Evolutionary conservation across 2,329 filamentous ascomycete species (phyloP).

Genomic region (Epicoccum nigrum): DNA sequence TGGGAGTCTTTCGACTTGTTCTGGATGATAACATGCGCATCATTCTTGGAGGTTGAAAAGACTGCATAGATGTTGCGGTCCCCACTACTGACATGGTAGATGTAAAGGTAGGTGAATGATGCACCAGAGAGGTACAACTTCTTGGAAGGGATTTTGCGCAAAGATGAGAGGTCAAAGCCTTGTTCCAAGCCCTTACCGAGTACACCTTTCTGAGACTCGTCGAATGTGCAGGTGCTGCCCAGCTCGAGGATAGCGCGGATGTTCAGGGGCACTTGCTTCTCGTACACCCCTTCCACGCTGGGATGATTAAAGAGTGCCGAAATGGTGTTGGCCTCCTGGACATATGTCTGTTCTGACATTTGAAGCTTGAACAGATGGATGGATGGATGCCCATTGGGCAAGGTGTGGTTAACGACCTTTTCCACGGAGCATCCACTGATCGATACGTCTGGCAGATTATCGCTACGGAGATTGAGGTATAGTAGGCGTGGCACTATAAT

Average conservation of each 20-base stretch:
- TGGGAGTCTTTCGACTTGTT: slow-evolving; percentile 81
- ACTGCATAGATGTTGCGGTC: slow-evolving; percentile 93
- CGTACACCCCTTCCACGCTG: slow-evolving; percentile 96
- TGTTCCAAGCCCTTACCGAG: slow-evolving; percentile 91
- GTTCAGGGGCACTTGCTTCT: slow-evolving; percentile 87
- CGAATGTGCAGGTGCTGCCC: slow-evolving; percentile 90
- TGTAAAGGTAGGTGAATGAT: slow-evolving; percentile 81
- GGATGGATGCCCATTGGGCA: slow-evolving; percentile 94
- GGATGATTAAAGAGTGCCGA: slow-evolving; percentile 85
- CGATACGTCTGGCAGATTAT: slow-evolving; percentile 86
- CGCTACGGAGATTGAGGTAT: slow-evolving; percentile 88
- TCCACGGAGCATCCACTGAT: slow-evolving; percentile 86
- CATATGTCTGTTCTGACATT: slow-evolving; percentile 85
- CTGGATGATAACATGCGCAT: slow-evolving; percentile 87
- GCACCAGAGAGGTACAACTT: slow-evolving; percentile 77
- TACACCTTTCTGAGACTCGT: slow-evolving; percentile 86
- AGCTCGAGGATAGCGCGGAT: slow-evolving; percentile 86
- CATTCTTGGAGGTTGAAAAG: slow-evolving; percentile 80
- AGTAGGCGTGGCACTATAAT: slow-evolving; percentile 87
- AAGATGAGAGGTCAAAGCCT: slow-evolving; percentile 83
- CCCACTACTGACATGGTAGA: slow-evolving; percentile 90
- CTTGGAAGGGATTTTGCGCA: slow-evolving; percentile 72
- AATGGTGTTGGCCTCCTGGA: slow-evolving; percentile 83
- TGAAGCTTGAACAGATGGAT: slow-evolving; percentile 93
- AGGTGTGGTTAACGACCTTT: slow-evolving; percentile 88